Conservation (phyloP, 345 rosid genomes). For the Rhodamnia argentea region DNA sequence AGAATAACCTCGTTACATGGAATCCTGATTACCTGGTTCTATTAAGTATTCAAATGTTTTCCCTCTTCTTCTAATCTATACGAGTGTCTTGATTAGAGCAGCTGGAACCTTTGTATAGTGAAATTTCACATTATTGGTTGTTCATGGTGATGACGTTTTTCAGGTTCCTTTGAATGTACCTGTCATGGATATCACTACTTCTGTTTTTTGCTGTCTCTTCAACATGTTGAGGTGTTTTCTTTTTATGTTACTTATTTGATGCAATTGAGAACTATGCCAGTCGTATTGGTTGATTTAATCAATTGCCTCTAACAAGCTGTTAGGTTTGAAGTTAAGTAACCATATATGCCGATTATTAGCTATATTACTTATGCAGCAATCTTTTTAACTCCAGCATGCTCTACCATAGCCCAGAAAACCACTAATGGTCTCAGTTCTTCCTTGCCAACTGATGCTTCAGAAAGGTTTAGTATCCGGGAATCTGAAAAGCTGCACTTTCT, state of each 20-base stretch:
- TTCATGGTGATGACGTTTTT: neutral
- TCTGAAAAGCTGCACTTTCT: slow-evolving; percentile 66
- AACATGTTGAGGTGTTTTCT: neutral
- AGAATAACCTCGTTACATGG: neutral
- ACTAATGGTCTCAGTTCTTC: slow-evolving; percentile 20
- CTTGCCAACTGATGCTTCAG: slow-evolving; percentile 41
- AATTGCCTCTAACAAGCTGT: neutral
- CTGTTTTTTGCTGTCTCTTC: neutral
- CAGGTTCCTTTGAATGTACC: neutral
- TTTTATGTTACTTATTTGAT: neutral
- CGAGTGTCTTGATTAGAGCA: neutral
- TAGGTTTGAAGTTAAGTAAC: neutral
- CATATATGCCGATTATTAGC: neutral
- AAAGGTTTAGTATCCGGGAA: slow-evolving; percentile 65
- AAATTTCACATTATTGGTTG: neutral
- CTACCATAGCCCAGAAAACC: slow-evolving; percentile 38
- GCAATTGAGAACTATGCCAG: neutral
- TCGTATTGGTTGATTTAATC: neutral
- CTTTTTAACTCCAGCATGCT: slow-evolving; percentile 8
- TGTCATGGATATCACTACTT: neutral
- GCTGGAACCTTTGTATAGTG: neutral
- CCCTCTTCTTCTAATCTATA: neutral
- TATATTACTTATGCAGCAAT: neutral
- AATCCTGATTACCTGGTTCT: neutral
- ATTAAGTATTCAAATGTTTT: neutral